Percentiles rank a stretch among this genome's conserved stretches.
These are phyloP conservation scores for Cinnamomum micranthum DNA, from an alignment of 164 flowering plant genomes.

Conservation along the genomic window DNA sequence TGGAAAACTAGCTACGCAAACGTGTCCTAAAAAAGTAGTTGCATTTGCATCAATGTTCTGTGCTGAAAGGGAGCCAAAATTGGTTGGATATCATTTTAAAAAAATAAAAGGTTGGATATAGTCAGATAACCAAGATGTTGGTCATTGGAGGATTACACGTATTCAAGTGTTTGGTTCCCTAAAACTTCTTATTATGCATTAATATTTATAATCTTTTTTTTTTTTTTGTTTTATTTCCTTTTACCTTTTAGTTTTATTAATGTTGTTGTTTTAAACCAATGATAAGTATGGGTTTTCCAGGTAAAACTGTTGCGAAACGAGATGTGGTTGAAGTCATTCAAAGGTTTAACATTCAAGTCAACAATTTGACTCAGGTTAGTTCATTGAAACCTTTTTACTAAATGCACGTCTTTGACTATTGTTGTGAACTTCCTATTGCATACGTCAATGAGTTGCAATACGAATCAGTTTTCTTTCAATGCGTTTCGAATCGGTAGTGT, in stretches of 20 bases:
- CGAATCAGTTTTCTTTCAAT: too few species aligned
- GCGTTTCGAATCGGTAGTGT: too few species aligned
- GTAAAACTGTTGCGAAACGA: conserved; percentile 63
- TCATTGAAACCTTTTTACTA: background rate
- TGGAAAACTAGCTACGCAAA: too few species aligned
- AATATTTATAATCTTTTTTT: too few species aligned
- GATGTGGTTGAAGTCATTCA: conserved; percentile 56
- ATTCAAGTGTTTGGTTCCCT: too few species aligned
- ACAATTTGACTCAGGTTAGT: conserved; percentile 92
- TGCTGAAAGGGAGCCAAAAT: background rate
- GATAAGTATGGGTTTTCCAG: conserved; percentile 26
- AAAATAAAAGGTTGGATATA: background rate
- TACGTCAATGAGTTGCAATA: too few species aligned
- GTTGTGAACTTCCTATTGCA: too few species aligned
- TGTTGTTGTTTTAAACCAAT: background rate
- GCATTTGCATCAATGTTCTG: background rate
- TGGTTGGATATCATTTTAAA: background rate
- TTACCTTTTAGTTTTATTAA: too few species aligned
- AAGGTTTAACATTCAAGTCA: conserved; percentile 91
- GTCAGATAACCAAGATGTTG: background rate
- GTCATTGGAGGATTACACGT: too few species aligned
- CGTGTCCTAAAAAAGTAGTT: too few species aligned
- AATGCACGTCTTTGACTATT: background rate
- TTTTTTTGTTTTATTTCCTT: too few species aligned
- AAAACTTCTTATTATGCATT: too few species aligned